phyloP scores from a whole-genome alignment of 2,329 filamentous ascomycete species.

The Hypocrella siamensis region DNA sequence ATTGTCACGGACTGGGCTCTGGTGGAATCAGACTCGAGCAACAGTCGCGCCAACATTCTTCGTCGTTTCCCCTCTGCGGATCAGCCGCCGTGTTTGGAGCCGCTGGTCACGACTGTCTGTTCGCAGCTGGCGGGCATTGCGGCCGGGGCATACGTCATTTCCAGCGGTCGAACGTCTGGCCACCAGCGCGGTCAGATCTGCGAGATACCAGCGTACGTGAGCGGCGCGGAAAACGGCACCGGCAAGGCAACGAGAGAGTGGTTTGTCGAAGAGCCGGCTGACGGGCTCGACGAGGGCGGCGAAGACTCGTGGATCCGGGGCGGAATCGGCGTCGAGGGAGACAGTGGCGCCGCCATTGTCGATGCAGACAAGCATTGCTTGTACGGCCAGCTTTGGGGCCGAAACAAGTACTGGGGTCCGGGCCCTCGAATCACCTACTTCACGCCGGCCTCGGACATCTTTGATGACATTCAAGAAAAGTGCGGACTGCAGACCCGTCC shows the following conservation, averaged over 20 bases:
- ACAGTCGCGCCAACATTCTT: constrained; percentile 21
- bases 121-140: constrained; percentile 8
- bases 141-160: constrained; percentile 20
- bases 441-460: constrained; percentile 26
- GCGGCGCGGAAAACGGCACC: constrained; percentile 22
- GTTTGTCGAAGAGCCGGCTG: constrained; percentile 25
- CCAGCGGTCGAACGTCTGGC: constrained; percentile 27
- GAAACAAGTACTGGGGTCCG: constrained; percentile 25
- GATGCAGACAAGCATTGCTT: constrained; percentile 22
- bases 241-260: constrained; percentile 27
- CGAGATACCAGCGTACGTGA: constrained; percentile 26
- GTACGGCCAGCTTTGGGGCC: constrained; percentile 27
- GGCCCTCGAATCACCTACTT: constrained; percentile 26
- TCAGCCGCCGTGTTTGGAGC: constrained; percentile 15
- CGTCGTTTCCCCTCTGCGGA: constrained; percentile 22
- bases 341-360: constrained; percentile 28
- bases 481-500: constrained; percentile 23
- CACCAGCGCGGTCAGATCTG: constrained; percentile 25
- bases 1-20: constrained; percentile 29
- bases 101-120: constrained; percentile 14
- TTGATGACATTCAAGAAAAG: constrained; percentile 29
- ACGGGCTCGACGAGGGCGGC: constrained; percentile 10
- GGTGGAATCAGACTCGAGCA: constrained; percentile 15
- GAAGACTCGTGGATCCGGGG: constrained; percentile 28
- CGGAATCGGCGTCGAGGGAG: constrained; percentile 27